Base-by-base conservation (phyloP, 2,329 filamentous ascomycete species). In the Chrysosporium queenslandicum region DNA sequence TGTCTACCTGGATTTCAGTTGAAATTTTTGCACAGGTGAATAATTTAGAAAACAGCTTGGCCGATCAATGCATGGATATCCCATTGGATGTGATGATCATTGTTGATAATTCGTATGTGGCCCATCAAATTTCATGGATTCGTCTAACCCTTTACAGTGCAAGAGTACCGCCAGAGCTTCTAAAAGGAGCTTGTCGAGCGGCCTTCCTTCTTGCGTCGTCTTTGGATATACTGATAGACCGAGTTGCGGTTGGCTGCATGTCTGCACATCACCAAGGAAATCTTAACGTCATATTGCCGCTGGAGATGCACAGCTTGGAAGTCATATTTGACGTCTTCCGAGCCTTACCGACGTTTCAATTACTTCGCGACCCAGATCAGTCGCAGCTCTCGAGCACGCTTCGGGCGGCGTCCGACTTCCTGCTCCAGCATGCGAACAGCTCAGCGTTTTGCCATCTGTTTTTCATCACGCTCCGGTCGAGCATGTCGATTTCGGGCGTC, bases 51-150 rank as follows among this genome's bases (percentile, higher is more conserved):
- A 52, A 25, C 5, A 27, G 32, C 30, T 25, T 57, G 16, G 50
- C 51, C 21, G 47, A 49, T 3, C 46, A 58, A 7, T 54, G 55
- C 30, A 51, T 50, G 41, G 60, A 58, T 50, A 54, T 62, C n/a
- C 62, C 64, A 6, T 59, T 70, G 29, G 65, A 69, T 46, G 57
- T 66, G n/a, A 58, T 65, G 36, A 61, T 70, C 34, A 50, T 70
- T 8, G 57, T 70, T 30, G 66, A 70, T 50, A 64, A 60, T 34
- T 54, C 63, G 68, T 70, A 54, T 56, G 66, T 64, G 21, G 16
- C 14, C 7, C 32, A 42, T 58, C 55, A 45, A 45, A 55, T 56
- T 37, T 43, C 57, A 37, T n/a, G 16, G 16, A 23, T n/a, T 34
- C 2, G 12, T 7, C 34, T 47, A 48, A 47, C 20, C 12, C 16